A percentile compares a stretch with the other conserved stretches of the same genome.
These are phyloP conservation scores for Magnaporthiopsis poae DNA, from an alignment of 2,329 filamentous ascomycete species.

Conservation along the genomic window DNA sequence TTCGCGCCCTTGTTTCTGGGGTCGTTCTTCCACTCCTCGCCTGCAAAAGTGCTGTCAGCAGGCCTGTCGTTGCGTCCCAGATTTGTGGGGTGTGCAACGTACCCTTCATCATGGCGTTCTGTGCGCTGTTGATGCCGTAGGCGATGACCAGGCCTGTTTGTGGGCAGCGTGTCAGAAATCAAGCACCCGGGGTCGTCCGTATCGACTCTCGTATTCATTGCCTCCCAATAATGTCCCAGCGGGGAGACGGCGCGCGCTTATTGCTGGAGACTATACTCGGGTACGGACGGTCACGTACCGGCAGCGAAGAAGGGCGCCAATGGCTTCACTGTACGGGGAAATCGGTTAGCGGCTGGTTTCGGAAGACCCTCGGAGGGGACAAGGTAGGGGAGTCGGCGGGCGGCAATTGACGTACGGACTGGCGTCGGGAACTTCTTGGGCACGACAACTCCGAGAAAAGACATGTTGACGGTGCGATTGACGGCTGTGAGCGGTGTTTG, in stretches of 20 bases:
- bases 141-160: constrained; percentile 66
- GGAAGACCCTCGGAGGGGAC: constrained; percentile 7
- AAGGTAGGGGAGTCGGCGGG: constrained; percentile 7
- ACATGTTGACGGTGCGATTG: constrained; percentile 49
- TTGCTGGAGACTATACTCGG: not conserved
- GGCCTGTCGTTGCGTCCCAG: constrained; percentile 4
- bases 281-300: constrained; percentile 51
- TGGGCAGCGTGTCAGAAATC: constrained; percentile 6
- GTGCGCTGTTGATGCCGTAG: constrained; percentile 82
- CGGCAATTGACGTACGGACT: constrained; percentile 55
- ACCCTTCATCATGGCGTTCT: constrained; percentile 71
- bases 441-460: constrained; percentile 56
- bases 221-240: not conserved
- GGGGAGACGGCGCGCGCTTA: no score
- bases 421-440: constrained; percentile 74
- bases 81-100: constrained; percentile 22
- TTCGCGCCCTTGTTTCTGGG: constrained; percentile 68
- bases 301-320: constrained; percentile 90
- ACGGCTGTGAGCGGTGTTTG: constrained; percentile 24
- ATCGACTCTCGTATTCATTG: not conserved
- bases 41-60: constrained; percentile 34
- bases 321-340: constrained; percentile 60
- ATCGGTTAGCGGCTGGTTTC: constrained; percentile 21
- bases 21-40: constrained; percentile 94
- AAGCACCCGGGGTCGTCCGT: constrained; percentile 16